Base-by-base conservation (phyloP, 441 rosid species). In the Gossypium gossypioides region DNA sequence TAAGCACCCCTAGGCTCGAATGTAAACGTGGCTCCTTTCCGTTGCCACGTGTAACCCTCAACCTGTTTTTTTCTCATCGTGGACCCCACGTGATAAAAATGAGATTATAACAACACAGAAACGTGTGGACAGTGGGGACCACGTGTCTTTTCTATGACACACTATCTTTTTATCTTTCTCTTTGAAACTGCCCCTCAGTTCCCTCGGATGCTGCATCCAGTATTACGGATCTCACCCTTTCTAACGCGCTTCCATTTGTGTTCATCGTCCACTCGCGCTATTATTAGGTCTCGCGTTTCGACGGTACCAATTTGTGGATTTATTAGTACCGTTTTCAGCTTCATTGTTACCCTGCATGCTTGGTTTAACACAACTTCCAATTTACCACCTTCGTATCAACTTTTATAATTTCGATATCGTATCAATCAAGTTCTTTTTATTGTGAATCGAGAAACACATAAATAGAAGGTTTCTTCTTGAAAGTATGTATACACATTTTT, bases 61-160 rank as follows among this genome's bases (percentile, higher is more conserved):
- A 4, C 13, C 2, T 4, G 37, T 2, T 16, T 22, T 3, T 25
- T 19, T 46, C 15, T 21, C 71, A 1, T 15, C 8, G 32, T 71
- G 82, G 75, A 44, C 80, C 78, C 78, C 67, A 65, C 59, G n/a
- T 29, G 57, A 56, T 29, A 32, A 32, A 32, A 32, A 32, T 32
- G 37, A 32, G 37, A 32, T 32, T 32, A 32, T 32, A 9, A 22
- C 48, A 19, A 55, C 19, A 57, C 51, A 34, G 46, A 60, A 72
- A 75, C 76, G 71, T 71, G 71, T 54, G 75, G 64, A 18, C 2
- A 1, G 44, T 52, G 25, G 78, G 81, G 75, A 60, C 81, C 78
- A 78, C 76, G 48, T 74, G 63, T 64, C 65, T 54, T 7, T 42
- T 18, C 12, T 64, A 0, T 4, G 57, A 0, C 12, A 32, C 37